A percentile compares a stretch with the other conserved stretches of the same genome.
Evolutionary conservation across 352 stramenopile species (phyloP).

Genomic region (Bremia lactucae): DNA sequence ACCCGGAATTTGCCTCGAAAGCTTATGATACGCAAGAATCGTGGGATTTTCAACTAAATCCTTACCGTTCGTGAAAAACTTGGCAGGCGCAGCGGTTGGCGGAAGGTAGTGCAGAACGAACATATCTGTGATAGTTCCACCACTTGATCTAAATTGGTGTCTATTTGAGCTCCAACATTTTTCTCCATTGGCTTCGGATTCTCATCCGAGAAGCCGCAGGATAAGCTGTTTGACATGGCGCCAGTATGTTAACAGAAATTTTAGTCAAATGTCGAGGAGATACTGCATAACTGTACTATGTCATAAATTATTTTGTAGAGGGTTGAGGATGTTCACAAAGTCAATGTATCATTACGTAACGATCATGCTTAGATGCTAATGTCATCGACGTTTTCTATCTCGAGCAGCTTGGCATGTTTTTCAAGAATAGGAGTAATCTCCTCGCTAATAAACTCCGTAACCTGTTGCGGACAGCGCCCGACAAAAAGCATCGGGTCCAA

Average conservation of each 20-base stretch:
- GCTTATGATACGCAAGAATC: not conserved
- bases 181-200: slow-evolving; percentile 13
- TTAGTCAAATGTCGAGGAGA: slow-evolving; percentile 11
- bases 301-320: not conserved
- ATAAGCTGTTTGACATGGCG: slow-evolving; percentile 37
- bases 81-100: slow-evolving; percentile 53
- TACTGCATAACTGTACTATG: no score
- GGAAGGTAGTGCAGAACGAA: slow-evolving; percentile 70
- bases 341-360: not conserved
- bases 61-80: slow-evolving; percentile 67
- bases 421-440: slow-evolving; percentile 91
- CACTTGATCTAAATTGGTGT: slow-evolving; percentile 21
- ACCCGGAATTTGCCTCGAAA: slow-evolving; percentile 4
- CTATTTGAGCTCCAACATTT: slow-evolving; percentile 3
- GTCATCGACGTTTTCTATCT: slow-evolving; percentile 88
- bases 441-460: slow-evolving; percentile 93
- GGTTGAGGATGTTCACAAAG: no score
- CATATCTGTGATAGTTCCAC: slow-evolving; percentile 62
- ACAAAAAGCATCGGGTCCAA: slow-evolving; percentile 96
- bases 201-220: slow-evolving; percentile 30
- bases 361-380: slow-evolving; percentile 90
- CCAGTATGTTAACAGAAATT: slow-evolving; percentile 18
- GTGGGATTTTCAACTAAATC: slow-evolving; percentile 1
- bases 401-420: slow-evolving; percentile 81
- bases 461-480: slow-evolving; percentile 91